Percentiles rank a stretch among this genome's conserved stretches.
Evolutionary conservation across 2,329 filamentous ascomycete species (phyloP).

Genomic region (Aspergillus flavus): DNA sequence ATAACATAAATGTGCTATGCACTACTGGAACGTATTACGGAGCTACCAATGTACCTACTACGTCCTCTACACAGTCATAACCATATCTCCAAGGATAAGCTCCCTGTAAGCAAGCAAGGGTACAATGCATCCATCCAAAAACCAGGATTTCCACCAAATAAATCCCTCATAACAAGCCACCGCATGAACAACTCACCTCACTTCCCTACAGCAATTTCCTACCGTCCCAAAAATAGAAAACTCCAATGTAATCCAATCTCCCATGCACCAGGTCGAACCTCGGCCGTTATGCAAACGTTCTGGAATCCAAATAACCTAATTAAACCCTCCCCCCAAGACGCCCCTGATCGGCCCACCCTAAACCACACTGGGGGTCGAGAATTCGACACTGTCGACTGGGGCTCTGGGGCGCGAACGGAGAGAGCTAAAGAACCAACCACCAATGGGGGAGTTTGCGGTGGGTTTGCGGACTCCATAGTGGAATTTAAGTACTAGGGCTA

Average conservation of each 20-base stretch:
- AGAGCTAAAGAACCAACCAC: not conserved
- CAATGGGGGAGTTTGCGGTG: not conserved
- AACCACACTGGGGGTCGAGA: slow-evolving; percentile 7
- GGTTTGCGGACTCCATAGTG: not conserved
- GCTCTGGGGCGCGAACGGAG: slow-evolving; percentile 2
- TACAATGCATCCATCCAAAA: not conserved
- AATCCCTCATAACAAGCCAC: not conserved
- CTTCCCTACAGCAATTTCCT: not conserved
- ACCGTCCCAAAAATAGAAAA: not conserved
- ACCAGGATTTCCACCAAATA: not conserved
- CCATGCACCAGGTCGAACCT: not conserved
- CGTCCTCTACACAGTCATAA: not conserved
- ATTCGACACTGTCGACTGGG: not conserved
- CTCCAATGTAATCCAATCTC: not conserved
- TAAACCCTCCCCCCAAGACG: not conserved
- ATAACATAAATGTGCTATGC: not conserved
- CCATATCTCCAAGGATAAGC: not conserved
- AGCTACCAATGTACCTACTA: not conserved
- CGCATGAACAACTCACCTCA: not conserved
- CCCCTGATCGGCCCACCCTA: slow-evolving; percentile 14
- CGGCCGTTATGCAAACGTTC: not conserved
- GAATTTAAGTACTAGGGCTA: not conserved
- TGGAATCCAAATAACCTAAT: slow-evolving; percentile 6
- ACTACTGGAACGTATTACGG: not conserved
- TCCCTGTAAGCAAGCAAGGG: not conserved